Percentiles rank a stretch among this genome's conserved stretches.
phyloP scores from a whole-genome alignment of 2,329 filamentous ascomycete genomes.

The Neofusicoccum sp. region DNA sequence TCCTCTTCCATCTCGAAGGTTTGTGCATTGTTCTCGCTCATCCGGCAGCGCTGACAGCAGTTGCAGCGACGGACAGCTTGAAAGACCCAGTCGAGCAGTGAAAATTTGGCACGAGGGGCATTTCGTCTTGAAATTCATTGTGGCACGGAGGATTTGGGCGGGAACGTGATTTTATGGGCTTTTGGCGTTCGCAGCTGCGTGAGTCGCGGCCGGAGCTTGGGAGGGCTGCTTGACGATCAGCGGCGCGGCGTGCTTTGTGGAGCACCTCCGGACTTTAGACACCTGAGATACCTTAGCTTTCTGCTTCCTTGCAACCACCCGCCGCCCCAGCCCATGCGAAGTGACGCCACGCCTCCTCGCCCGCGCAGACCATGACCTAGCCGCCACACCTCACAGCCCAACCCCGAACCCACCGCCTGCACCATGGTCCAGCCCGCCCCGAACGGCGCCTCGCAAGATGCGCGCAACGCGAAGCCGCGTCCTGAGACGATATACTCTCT shows the following conservation, averaged over 20 bases:
- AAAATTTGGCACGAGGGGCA: background rate
- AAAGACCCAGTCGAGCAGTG: constrained; percentile 64
- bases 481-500: constrained; percentile 53
- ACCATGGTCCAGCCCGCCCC: constrained; percentile 38
- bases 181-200: background rate
- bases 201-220: background rate
- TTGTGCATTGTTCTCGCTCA: constrained; percentile 25
- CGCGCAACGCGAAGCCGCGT: constrained; percentile 53
- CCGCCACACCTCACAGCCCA: background rate
- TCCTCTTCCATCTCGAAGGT: constrained; percentile 97
- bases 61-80: constrained; percentile 74
- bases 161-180: background rate
- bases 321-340: background rate
- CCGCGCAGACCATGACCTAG: constrained; percentile 1
- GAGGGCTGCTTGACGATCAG: constrained; percentile 10
- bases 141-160: background rate
- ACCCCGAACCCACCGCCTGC: constrained; percentile 10
- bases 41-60: background rate
- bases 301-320: background rate
- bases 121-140: background rate
- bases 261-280: constrained; percentile 18
- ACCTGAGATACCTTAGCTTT: constrained; percentile 14
- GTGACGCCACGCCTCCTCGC: background rate
- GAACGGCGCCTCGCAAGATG: constrained; percentile 41
- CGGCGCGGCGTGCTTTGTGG: constrained; percentile 15